Evolutionary conservation across 495 filamentous ascomycete genomes (phyloP).

Genomic region (Talaromyces stipitatus): DNA sequence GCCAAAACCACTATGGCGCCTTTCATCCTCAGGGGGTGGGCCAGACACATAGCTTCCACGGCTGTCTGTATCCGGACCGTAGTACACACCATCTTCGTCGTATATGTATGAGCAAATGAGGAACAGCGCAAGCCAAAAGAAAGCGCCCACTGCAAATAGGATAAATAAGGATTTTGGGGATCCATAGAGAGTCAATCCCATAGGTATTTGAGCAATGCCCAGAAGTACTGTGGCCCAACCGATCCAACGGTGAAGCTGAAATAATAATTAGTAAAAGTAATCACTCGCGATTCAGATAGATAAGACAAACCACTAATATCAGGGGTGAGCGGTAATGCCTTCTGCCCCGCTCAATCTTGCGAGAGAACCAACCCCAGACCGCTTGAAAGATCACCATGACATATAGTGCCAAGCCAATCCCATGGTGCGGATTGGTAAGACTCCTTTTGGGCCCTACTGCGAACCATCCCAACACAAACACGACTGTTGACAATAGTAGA

Average conservation of each 20-base stretch:
- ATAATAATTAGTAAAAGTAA: slow-evolving; percentile 17
- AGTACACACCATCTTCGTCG: slow-evolving; percentile 38
- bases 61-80: slow-evolving; percentile 41
- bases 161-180: slow-evolving; percentile 81
- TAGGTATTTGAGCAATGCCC: slow-evolving; percentile 77
- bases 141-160: slow-evolving; percentile 68
- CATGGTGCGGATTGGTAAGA: slow-evolving; percentile 90
- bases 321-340: slow-evolving; percentile 51
- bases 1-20: slow-evolving; percentile 25
- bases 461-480: slow-evolving; percentile 70
- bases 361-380: slow-evolving; percentile 66
- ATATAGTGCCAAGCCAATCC: slow-evolving; percentile 87
- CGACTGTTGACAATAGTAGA: slow-evolving; percentile 59
- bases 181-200: slow-evolving; percentile 88
- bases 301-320: slow-evolving; percentile 56
- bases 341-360: slow-evolving; percentile 54
- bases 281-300: not conserved
- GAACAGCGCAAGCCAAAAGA: slow-evolving; percentile 56
- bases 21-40: slow-evolving; percentile 26
- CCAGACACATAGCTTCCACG: slow-evolving; percentile 46
- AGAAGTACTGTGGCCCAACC: slow-evolving; percentile 70
- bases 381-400: slow-evolving; percentile 74
- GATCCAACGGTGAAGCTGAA: slow-evolving; percentile 73
- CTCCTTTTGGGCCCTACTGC: slow-evolving; percentile 70
- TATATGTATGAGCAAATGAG: slow-evolving; percentile 66